Evolutionary conservation across 1,284 basidiomycete genomes (phyloP), one percentile per base, ranked within the genome.

Genomic region (Cutaneotrichosporon sp.): DNA sequence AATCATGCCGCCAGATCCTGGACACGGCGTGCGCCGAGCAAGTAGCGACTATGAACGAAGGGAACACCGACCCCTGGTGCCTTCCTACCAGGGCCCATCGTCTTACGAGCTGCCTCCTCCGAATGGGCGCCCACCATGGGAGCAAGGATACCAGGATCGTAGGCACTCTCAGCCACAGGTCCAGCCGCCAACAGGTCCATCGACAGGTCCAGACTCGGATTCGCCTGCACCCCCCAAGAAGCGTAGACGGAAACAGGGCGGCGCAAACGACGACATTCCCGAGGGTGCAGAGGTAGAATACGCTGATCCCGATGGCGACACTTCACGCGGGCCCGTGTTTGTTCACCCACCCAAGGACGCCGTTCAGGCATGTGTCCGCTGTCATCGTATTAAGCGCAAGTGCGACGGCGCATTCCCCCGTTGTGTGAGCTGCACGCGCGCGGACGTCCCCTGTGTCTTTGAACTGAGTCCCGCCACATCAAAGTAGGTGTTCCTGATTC

Each of bases 341-440:
- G 56, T 69, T 4, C 68, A 70, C 39, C 67, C 70, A 7, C 64
- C 65, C 3, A 60, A 65, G 45, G 63, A 62, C 5, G 62, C 64
- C 2, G 65, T 66, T 8, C 70, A 72, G 51, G 70, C 70, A 10
- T 72, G 70, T 44, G 63, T 70, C 14, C 49, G 70, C 37, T 72
- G 70, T 44, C 70, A 72, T 48, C 54, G 67, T 35, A 70, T 72
- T 50, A 72, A 72, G 55, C 56, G 70, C 39, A 72, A 72, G 50
- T 72, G 70, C 40, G 68, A 72, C 45, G 62, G 65, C 30, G 64
- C 61, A 0, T 59, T 60, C 51, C 70, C 70, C 1, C 61, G 70
- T 18, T 72, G 70, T 54, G 58, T 58, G 14, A 67, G 67, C 12
- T 72, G 70, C 46, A 54, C 55, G 10, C 66, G 68, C 43, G 65